A percentile compares a stretch with the other conserved stretches of the same genome.
phyloP scores from a whole-genome alignment of 2,329 filamentous ascomycete genomes.

The Trichoderma atrobrunneum region DNA sequence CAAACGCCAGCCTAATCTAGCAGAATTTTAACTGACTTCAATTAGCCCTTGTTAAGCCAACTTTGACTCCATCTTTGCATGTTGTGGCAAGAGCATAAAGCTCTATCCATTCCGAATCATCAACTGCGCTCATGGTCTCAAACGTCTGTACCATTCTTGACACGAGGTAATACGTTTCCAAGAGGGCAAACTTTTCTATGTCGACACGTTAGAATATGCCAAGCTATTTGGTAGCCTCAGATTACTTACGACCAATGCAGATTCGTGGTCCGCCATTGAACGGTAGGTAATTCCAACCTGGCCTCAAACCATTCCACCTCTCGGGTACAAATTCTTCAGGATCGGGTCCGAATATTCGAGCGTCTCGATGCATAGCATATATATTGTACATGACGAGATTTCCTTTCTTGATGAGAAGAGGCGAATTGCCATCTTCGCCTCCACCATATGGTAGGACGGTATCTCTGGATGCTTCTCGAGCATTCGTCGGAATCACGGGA shows the following conservation, averaged over 20 bases:
- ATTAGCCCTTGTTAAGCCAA: slow-evolving; percentile 11
- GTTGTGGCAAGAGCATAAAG: slow-evolving; percentile 35
- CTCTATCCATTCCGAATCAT: slow-evolving; percentile 34
- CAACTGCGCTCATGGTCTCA: slow-evolving; percentile 28
- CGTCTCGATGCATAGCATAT: slow-evolving; percentile 41
- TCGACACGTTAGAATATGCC: slow-evolving; percentile 6
- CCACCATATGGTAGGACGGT: slow-evolving; percentile 52
- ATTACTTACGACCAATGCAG: slow-evolving; percentile 42
- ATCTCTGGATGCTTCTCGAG: slow-evolving; percentile 37
- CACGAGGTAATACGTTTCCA: slow-evolving; percentile 36
- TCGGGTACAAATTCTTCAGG: slow-evolving; percentile 41
- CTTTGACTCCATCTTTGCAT: slow-evolving; percentile 33
- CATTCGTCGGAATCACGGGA: slow-evolving; percentile 50
- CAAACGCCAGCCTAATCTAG: neutral
- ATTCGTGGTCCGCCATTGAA: slow-evolving; percentile 47
- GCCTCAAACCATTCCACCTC: slow-evolving; percentile 38
- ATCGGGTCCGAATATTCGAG: slow-evolving; percentile 37
- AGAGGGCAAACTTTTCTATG: slow-evolving; percentile 36
- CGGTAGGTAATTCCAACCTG: slow-evolving; percentile 44
- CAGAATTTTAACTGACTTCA: too few relatives aligned
- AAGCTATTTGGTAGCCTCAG: too few relatives aligned
- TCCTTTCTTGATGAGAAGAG: slow-evolving; percentile 49
- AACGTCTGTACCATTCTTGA: slow-evolving; percentile 37
- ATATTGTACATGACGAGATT: slow-evolving; percentile 43
- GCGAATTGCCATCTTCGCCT: slow-evolving; percentile 45